A percentile compares a stretch with the other conserved stretches of the same genome.
phyloP scores from a whole-genome alignment of 805 yeast genomes.

The Zygotorulaspora sp. region DNA sequence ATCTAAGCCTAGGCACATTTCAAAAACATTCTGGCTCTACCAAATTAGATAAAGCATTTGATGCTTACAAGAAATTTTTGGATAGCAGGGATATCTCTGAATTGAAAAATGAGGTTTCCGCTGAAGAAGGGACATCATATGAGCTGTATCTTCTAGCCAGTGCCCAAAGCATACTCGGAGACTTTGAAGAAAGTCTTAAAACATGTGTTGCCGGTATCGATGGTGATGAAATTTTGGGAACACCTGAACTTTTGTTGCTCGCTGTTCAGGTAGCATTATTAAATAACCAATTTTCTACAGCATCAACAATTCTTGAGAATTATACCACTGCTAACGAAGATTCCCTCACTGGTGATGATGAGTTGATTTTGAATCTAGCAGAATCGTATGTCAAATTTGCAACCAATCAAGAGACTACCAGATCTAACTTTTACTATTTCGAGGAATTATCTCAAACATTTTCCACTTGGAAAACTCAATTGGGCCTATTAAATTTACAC shows the following conservation, averaged over 20 bases:
- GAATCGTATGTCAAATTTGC: conserved; percentile 64
- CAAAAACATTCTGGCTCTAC: conserved; percentile 17
- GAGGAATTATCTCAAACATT: conserved; percentile 70
- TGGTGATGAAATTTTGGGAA: conserved; percentile 39
- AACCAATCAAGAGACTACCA: conserved; percentile 37
- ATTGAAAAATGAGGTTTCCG: conserved; percentile 17
- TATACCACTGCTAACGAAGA: conserved; percentile 45
- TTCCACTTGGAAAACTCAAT: conserved; percentile 46
- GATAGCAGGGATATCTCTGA: conserved; percentile 16
- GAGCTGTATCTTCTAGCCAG: conserved; percentile 28
- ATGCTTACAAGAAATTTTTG: conserved; percentile 27
- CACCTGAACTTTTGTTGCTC: conserved; percentile 40
- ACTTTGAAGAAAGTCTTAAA: conserved; percentile 36
- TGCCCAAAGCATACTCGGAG: conserved; percentile 28
- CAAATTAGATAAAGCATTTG: conserved; percentile 32
- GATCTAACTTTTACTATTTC: conserved; percentile 54
- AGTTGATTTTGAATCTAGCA: conserved; percentile 68
- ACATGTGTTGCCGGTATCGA: conserved; percentile 40
- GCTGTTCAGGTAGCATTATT: conserved; percentile 40
- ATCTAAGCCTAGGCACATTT: conserved; percentile 30
- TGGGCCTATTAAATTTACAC: conserved; percentile 68
- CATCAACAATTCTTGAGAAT: conserved; percentile 45
- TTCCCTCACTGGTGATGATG: conserved; percentile 48
- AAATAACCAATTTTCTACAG: conserved; percentile 41
- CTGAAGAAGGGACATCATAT: conserved; percentile 19